Evolutionary conservation across 2,329 filamentous ascomycete genomes (phyloP).

Genomic region (Dothideomycetes sp.): DNA sequence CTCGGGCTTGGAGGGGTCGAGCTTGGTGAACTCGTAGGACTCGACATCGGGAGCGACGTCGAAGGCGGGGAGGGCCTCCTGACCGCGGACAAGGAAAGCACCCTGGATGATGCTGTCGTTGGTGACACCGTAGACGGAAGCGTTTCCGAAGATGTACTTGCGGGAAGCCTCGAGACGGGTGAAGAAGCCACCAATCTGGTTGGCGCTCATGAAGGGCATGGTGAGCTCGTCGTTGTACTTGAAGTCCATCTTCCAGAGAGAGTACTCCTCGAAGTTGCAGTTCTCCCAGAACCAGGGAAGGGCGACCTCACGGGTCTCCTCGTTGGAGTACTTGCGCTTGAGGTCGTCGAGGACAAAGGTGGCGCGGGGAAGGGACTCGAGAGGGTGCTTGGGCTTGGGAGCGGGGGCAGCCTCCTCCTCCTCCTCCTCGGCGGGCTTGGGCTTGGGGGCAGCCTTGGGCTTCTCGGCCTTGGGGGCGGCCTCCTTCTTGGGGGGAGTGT

Average conservation of each 20-base stretch:
- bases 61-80: conserved; percentile 77
- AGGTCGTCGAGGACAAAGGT: conserved; percentile 85
- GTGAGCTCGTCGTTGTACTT: conserved; percentile 99
- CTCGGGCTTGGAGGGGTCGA: conserved; percentile 76
- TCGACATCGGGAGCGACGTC: conserved; percentile 96
- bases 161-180: conserved; percentile 90
- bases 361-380: conserved; percentile 71
- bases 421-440: conserved; percentile 42
- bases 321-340: conserved; percentile 99
- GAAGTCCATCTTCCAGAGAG: conserved; percentile 87
- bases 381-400: conserved; percentile 79
- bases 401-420: conserved; percentile 52
- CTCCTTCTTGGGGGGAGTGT: conserved; percentile 63
- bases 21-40: conserved; percentile 93
- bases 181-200: conserved; percentile 97
- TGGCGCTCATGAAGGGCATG: conserved; percentile 96
- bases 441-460: conserved; percentile 42
- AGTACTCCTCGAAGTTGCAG: conserved; percentile 88
- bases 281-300: conserved; percentile 99
- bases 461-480: conserved; percentile 46
- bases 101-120: conserved; percentile 87
- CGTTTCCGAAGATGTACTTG: conserved; percentile 93
- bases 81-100: conserved; percentile 88
- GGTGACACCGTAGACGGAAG: conserved; percentile 78
- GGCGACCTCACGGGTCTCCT: conserved; percentile 68